A percentile compares a stretch with the other conserved stretches of the same genome.
phyloP scores from a whole-genome alignment of 257 asterid species.

The Penstemon barbatus region DNA sequence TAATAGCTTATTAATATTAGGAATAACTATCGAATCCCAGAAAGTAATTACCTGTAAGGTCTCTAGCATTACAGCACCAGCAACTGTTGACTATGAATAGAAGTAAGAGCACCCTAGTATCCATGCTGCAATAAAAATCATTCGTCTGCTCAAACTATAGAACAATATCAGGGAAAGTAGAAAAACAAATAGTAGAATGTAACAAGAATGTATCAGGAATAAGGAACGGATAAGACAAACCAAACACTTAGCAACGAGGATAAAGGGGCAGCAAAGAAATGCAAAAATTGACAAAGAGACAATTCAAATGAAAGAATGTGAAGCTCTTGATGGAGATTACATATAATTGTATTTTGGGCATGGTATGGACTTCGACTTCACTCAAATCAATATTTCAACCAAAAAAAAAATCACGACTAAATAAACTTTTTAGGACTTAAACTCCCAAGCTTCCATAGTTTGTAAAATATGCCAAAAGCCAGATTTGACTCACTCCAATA shows the following conservation, averaged over 20 bases:
- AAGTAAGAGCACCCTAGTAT: slow-evolving; percentile 50
- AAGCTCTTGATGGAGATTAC: not conserved
- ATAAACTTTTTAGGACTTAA: not conserved
- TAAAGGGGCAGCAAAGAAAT: not conserved
- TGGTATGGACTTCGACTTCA: not conserved
- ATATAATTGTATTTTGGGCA: no score
- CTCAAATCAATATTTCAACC: not conserved
- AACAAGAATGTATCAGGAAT: not conserved
- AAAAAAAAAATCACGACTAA: not conserved
- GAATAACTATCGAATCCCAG: slow-evolving; percentile 34
- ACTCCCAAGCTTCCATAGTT: not conserved
- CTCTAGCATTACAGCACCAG: slow-evolving; percentile 68
- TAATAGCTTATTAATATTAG: no score
- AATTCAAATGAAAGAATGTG: not conserved
- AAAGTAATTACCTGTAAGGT: slow-evolving; percentile 38
- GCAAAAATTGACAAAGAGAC: not conserved
- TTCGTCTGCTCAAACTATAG: slow-evolving; percentile 21
- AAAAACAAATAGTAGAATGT: not conserved
- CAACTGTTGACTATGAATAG: slow-evolving; percentile 44
- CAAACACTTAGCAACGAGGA: not conserved
- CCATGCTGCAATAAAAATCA: slow-evolving; percentile 64
- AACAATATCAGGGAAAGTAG: slow-evolving; percentile 8
- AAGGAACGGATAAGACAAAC: not conserved
- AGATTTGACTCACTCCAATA: not conserved
- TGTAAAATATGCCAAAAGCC: not conserved